A percentile compares a stretch with the other conserved stretches of the same genome.
Evolutionary conservation across 257 asterid species (phyloP).

Genomic region (Solanum appendiculatum): DNA sequence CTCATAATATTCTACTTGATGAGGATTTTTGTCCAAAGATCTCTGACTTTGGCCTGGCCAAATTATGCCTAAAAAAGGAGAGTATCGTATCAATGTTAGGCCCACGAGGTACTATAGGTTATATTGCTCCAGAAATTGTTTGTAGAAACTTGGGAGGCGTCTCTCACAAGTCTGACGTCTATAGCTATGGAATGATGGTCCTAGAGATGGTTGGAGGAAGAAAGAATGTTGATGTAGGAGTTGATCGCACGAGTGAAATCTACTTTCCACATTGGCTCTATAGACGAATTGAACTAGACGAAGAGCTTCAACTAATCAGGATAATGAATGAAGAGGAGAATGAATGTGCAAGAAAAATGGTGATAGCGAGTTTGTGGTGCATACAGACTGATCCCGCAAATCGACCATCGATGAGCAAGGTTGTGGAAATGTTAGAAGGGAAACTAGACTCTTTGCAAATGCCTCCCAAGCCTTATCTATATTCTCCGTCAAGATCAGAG

Average conservation of each 20-base stretch:
- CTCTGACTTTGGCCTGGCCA: slow-evolving; percentile 28
- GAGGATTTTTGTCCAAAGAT: slow-evolving; percentile 14
- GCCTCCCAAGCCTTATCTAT: slow-evolving; percentile 24
- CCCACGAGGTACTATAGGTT: slow-evolving; percentile 9
- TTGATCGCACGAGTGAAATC: neutral
- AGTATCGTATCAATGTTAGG: slow-evolving; percentile 4
- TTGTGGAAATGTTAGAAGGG: slow-evolving; percentile 34
- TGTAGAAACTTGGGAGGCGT: slow-evolving; percentile 18
- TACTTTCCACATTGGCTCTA: slow-evolving; percentile 22
- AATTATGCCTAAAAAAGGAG: neutral
- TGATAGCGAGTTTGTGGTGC: slow-evolving; percentile 39
- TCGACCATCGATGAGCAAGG: slow-evolving; percentile 24
- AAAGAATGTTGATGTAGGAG: neutral
- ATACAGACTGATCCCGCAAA: slow-evolving; percentile 21
- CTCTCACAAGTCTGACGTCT: slow-evolving; percentile 31
- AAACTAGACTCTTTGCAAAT: slow-evolving; percentile 6
- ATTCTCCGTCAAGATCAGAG: slow-evolving; percentile 7
- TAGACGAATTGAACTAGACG: neutral
- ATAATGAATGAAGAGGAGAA: slow-evolving; percentile 7
- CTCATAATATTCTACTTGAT: slow-evolving; percentile 30
- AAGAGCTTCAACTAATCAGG: neutral
- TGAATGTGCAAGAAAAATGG: slow-evolving; percentile 10
- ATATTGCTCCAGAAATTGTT: slow-evolving; percentile 21
- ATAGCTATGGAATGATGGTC: slow-evolving; percentile 31
- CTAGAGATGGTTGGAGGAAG: slow-evolving; percentile 3